phyloP scores from a whole-genome alignment of 176 grass and related monocot genomes.

The Rhynchospora breviuscula region DNA sequence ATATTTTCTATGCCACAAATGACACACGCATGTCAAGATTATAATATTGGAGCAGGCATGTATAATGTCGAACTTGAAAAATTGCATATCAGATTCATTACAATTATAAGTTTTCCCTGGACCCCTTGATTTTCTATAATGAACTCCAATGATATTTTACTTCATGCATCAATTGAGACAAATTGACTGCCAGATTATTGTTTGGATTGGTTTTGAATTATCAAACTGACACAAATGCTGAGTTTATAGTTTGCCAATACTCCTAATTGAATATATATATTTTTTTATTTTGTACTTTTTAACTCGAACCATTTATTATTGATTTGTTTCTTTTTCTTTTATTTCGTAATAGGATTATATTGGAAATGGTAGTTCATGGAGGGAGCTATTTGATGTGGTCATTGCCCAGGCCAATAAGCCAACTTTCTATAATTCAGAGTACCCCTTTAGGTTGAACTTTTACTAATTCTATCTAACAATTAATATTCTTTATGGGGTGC shows the following conservation, averaged over 20 bases:
- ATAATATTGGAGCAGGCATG: background rate
- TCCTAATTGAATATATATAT: background rate
- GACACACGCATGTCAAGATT: background rate
- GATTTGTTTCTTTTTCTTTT: constrained; percentile 22
- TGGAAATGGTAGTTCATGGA: constrained; percentile 83
- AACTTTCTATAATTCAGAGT: constrained; percentile 85
- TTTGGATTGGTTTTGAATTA: background rate
- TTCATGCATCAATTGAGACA: background rate
- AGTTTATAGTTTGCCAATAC: background rate
- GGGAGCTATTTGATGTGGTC: constrained; percentile 95
- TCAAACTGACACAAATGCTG: background rate
- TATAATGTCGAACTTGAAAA: background rate
- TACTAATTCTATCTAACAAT: background rate
- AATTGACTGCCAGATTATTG: background rate
- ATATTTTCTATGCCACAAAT: background rate
- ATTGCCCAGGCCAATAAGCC: constrained; percentile 98
- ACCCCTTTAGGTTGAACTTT: constrained; percentile 71
- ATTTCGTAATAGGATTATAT: constrained; percentile 43
- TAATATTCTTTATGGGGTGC: background rate
- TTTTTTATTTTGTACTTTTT: background rate
- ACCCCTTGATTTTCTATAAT: background rate
- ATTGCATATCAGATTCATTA: background rate
- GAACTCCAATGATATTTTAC: background rate
- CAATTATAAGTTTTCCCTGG: background rate
- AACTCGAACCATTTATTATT: background rate